Percentiles rank a stretch among this genome's conserved stretches.
Evolutionary conservation across 805 yeast species (phyloP).

Genomic region (Lipomyces spencermartinsiae): DNA sequence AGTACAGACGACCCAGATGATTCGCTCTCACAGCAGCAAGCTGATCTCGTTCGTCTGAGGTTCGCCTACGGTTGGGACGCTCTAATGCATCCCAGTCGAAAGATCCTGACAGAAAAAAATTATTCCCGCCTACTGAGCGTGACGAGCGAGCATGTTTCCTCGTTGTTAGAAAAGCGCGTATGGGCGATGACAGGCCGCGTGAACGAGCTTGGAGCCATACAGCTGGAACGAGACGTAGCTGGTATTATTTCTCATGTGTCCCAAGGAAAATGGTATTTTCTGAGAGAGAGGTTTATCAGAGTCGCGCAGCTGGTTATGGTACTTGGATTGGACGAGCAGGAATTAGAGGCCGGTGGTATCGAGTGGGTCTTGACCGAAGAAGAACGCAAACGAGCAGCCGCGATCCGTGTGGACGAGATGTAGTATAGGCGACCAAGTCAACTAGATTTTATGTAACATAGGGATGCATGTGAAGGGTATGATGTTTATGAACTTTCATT

Average conservation of each 20-base stretch:
- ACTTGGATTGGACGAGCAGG: constrained; percentile 79
- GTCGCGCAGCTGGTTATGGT: constrained; percentile 85
- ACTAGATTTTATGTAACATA: background rate
- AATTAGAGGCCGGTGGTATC: constrained; percentile 52
- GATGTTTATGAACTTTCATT: background rate
- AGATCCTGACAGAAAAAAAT: constrained; percentile 60
- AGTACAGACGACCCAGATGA: constrained; percentile 37
- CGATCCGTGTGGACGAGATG: constrained; percentile 54
- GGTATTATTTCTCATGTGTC: constrained; percentile 69
- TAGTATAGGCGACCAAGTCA: constrained; percentile 6
- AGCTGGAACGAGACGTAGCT: constrained; percentile 81
- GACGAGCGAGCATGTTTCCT: constrained; percentile 62
- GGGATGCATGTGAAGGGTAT: constrained; percentile 5
- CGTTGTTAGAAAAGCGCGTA: constrained; percentile 67
- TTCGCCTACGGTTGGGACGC: constrained; percentile 71
- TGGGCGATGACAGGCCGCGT: constrained; percentile 70
- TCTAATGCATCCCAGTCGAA: constrained; percentile 68
- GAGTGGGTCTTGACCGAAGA: constrained; percentile 80
- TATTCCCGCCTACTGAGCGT: constrained; percentile 56
- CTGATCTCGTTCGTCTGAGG: constrained; percentile 38
- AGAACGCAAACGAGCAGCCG: constrained; percentile 70
- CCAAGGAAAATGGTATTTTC: constrained; percentile 69
- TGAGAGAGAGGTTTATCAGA: constrained; percentile 78
- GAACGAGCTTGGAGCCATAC: constrained; percentile 82
- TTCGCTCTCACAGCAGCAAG: constrained; percentile 31